Evolutionary conservation across 257 asterid species (phyloP), one percentile per base, ranked within the genome.

Genomic region (Perilla frutescens): DNA sequence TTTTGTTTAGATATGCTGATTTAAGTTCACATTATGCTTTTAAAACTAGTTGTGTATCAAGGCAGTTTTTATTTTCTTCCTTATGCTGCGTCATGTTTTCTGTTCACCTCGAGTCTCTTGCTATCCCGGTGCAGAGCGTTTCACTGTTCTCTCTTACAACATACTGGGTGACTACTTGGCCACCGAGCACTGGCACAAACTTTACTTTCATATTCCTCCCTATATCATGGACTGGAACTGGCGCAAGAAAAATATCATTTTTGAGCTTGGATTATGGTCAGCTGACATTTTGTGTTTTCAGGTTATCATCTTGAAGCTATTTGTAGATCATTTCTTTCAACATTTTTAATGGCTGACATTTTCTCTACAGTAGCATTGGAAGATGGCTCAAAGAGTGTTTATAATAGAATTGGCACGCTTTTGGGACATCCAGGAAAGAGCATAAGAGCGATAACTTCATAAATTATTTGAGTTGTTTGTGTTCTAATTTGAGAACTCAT

Each of bases 241-340:
- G 96, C 96, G 99, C 67, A 94, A 81, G 84, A 87, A 82, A 81
- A 90, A 81, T 76, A 81, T 91, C 75, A 13, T 73, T 62, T 91
- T 92, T 86, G 99, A 94, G 92, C 94, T 94, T 81, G 96, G 97
- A 79, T 87, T 92, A 56, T 94, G 99, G 99, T 91, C 99, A 71
- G 89, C 99, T 78, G 97, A 94, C 83, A 87, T 94, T 84, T 71
- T 91, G 74, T 94, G 99, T 77, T 81, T 94, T 36, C 99, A 94
- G 99, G 99, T 94, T 72, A 70, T 56, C 54, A 62, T 13, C 74
- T 58, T 62, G 7, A 66, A 74, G 79, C 63, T 44, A 40, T 56
- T 49, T 55, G 58, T 76, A 66, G 75, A 65, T 65, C 10, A 12
- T 34, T 5, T 43, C 54, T 31, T 13, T 44, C 47, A 45, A 7